These are phyloP conservation scores for Xylaria sp. DNA, from an alignment of 2,329 filamentous ascomycete genomes.

Conservation along the genomic window DNA sequence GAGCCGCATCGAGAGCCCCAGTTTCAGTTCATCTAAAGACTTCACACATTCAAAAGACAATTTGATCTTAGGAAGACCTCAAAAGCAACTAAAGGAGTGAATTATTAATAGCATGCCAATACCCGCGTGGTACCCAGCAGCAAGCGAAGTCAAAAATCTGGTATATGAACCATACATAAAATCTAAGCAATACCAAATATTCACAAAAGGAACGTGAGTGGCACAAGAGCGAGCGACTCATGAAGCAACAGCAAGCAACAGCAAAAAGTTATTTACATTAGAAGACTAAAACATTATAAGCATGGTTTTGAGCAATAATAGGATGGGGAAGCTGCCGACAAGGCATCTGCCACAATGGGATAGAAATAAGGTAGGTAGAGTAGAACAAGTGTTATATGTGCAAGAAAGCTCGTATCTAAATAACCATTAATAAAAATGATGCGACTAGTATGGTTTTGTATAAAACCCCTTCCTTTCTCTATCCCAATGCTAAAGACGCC, in stretches of 20 bases:
- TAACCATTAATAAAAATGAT: constrained; percentile 26
- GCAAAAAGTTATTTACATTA: constrained; percentile 35
- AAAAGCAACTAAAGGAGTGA: not conserved
- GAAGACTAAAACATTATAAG: constrained; percentile 37
- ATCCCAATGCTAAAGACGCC: constrained; percentile 35
- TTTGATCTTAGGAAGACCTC: not conserved
- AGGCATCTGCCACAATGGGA: constrained; percentile 25
- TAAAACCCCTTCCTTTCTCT: constrained; percentile 1
- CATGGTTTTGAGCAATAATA: not conserved
- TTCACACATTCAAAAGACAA: not conserved
- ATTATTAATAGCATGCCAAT: not conserved
- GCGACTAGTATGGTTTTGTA: not conserved
- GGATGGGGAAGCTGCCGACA: constrained; percentile 1
- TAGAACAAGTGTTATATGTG: constrained; percentile 11
- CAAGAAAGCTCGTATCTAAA: constrained; percentile 22
- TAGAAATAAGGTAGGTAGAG: constrained; percentile 11
- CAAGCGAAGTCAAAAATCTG: not conserved
- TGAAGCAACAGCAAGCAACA: not conserved
- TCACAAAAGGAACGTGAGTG: constrained; percentile 30
- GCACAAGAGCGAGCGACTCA: constrained; percentile 29
- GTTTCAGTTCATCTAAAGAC: not conserved
- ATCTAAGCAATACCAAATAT: constrained; percentile 23
- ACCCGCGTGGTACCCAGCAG: constrained; percentile 3
- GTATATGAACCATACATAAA: constrained; percentile 21
- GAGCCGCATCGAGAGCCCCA: not conserved